phyloP scores from a whole-genome alignment of 331 rosid species.

The Malus hybrid region DNA sequence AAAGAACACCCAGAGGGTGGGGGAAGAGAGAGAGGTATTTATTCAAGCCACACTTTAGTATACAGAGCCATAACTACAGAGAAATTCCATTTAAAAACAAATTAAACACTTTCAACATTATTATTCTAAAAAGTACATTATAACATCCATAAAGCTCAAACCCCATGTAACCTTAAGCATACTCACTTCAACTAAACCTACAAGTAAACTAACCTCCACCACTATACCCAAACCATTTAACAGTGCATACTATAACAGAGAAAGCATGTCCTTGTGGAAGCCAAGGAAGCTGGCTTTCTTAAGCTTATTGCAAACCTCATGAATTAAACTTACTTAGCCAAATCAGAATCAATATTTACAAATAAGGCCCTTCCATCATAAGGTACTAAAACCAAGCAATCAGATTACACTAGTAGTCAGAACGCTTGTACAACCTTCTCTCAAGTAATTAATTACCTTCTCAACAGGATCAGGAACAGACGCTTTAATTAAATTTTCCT shows the following conservation, averaged over 20 bases:
- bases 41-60: background rate
- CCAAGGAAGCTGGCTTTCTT: background rate
- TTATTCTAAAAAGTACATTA: background rate
- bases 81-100: background rate
- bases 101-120: background rate
- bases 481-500: slow-evolving; percentile 28
- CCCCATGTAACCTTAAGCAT: background rate
- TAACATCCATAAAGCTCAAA: background rate
- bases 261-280: background rate
- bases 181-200: background rate
- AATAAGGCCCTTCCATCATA: background rate
- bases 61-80: background rate
- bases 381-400: background rate
- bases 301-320: background rate
- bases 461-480: slow-evolving; percentile 32
- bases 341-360: background rate
- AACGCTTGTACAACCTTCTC: background rate
- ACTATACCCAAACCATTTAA: background rate
- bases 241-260: background rate
- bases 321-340: background rate
- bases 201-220: background rate
- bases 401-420: background rate
- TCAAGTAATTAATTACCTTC: slow-evolving; percentile 36
- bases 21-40: background rate
- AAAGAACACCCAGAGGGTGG: background rate